A percentile compares a stretch with the other conserved stretches of the same genome.
Evolutionary conservation across 1,139 yeast genomes (phyloP).

Genomic region (Wickerhamiella infanticola): DNA sequence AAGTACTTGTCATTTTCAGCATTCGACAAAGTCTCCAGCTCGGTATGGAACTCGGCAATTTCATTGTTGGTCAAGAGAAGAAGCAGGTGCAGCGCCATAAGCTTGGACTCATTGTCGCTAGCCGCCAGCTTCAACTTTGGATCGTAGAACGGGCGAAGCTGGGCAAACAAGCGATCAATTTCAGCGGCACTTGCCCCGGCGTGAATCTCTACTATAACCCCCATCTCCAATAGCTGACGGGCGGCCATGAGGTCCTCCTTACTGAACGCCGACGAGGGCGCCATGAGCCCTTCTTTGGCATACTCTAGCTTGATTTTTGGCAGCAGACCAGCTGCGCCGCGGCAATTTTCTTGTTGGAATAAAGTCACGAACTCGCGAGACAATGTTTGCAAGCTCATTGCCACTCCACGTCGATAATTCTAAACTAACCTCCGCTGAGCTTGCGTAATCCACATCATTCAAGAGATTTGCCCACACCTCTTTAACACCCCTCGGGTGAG

Average conservation of each 20-base stretch:
- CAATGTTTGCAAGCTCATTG: conserved; percentile 19
- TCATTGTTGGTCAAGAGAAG: conserved; percentile 69
- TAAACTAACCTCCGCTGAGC: too few relatives aligned
- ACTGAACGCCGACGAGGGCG: conserved; percentile 41
- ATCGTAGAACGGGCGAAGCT: conserved; percentile 61
- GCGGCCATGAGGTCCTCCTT: conserved; percentile 59
- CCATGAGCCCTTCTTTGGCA: conserved; percentile 59
- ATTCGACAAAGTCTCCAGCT: conserved; percentile 55
- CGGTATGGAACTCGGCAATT: conserved; percentile 78
- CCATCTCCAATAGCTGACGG: conserved; percentile 72
- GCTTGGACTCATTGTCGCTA: conserved; percentile 55
- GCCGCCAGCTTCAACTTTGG: conserved; percentile 33
- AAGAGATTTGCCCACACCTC: too few relatives aligned
- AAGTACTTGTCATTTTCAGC: conserved; percentile 46
- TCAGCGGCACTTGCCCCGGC: conserved; percentile 38
- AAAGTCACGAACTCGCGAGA: conserved; percentile 53
- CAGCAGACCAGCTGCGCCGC: conserved; percentile 42
- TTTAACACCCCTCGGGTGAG: too few relatives aligned
- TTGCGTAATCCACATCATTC: too few relatives aligned
- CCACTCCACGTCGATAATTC: too few relatives aligned
- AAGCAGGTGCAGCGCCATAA: conserved; percentile 62
- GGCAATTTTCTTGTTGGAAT: conserved; percentile 47
- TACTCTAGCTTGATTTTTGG: conserved; percentile 65
- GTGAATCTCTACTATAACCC: conserved; percentile 63
- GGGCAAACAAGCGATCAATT: conserved; percentile 59